These are phyloP conservation scores for Alternaria brassicicola DNA, from an alignment of 2,329 filamentous ascomycete species.

Conservation along the genomic window DNA sequence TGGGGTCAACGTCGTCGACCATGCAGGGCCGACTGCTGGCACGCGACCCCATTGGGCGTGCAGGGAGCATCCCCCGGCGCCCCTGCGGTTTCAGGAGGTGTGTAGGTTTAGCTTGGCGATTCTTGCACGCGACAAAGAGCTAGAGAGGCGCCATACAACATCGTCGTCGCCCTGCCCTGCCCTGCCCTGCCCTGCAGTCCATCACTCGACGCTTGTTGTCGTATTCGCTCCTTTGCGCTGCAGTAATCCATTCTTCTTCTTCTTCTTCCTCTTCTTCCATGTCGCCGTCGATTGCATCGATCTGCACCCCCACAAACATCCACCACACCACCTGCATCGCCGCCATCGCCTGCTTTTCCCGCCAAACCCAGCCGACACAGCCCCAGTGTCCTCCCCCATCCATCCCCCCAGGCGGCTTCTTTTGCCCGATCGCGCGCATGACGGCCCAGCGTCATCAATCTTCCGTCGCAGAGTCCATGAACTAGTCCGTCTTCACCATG, in stretches of 20 bases:
- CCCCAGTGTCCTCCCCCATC: conserved; percentile 10
- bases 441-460: conserved; percentile 32
- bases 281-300: conserved; percentile 7
- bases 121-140: conserved; percentile 13
- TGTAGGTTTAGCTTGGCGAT: conserved; percentile 28
- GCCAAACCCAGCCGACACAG: conserved; percentile 7
- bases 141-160: conserved; percentile 12
- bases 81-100: conserved; percentile 30
- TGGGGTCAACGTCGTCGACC: conserved; percentile 27
- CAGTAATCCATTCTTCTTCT: conserved; percentile 6
- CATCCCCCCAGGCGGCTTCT: conserved; percentile 8
- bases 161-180: not conserved
- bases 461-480: conserved; percentile 31
- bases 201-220: conserved; percentile 22
- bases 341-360: conserved; percentile 15
- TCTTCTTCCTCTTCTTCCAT: not conserved
- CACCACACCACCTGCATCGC: not conserved
- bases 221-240: conserved; percentile 42
- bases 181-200: conserved; percentile 5
- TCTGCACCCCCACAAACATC: conserved; percentile 12
- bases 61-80: conserved; percentile 26
- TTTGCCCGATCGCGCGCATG: conserved; percentile 42
- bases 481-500: conserved; percentile 26
- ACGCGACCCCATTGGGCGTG: conserved; percentile 25
- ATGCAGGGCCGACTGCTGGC: conserved; percentile 27